Evolutionary conservation across 345 rosid species (phyloP), one percentile per base, ranked within the genome.

Genomic region (Anacardium occidentale): DNA sequence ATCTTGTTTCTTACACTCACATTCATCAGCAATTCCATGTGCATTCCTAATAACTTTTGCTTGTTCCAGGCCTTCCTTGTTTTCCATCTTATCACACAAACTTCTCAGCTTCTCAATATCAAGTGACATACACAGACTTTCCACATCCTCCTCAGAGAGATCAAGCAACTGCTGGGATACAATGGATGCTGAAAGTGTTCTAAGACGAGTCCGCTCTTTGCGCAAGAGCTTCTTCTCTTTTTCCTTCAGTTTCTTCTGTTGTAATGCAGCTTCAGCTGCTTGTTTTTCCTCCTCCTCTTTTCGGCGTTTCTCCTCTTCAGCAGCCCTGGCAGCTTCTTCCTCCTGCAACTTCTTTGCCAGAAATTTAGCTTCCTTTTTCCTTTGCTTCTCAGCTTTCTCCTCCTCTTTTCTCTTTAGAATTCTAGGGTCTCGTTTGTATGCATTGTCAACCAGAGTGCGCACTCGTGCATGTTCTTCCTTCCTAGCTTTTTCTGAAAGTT

Each of bases 151-250:
- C 55, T 80, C 86, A 8, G 85, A 76, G 71, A 93, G 79, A 71
- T 80, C 84, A 48, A 87, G 88, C 83, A 95, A 75, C 69, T 62
- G 81, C 73, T 83, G 86, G 37, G 92, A 78, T 74, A 84, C 69
- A 3, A 85, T 62, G 51, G 93, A 82, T 21, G 91, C 86, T 7
- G 98, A 90, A 66, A 93, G 90, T 12, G 86, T 77, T 73, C 99
- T 87, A 62, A 96, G 93, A 51, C 93, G 98, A 62, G 83, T 85
- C 50, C 97, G 78, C 81, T 96, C 99, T 83, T 86, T 93, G 52
- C 98, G 86, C 68, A 96, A 69, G 68, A 96, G 95, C 79, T 93
- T 96, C 91, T 96, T 96, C 74, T 91, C 99, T 78, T 82, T 93
- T 85, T 93, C 99, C 79, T 89, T 96, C 5, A 71, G 69, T 74